phyloP scores from a whole-genome alignment of 129 eudicot species.

The Artemisia annua region DNA sequence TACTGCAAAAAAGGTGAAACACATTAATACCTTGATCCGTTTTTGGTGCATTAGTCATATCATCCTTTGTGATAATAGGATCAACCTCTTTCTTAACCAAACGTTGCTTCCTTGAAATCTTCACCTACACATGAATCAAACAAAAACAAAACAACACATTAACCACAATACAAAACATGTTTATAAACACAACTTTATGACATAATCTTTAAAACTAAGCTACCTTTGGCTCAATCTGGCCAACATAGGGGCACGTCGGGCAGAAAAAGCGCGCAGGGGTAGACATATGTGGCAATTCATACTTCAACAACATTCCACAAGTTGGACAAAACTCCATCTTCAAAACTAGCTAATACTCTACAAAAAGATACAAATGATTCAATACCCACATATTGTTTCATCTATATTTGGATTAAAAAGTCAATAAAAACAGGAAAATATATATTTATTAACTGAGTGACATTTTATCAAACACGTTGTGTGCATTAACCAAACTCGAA shows the following conservation, averaged over 20 bases:
- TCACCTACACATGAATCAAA: conserved; percentile 40
- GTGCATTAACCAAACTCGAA: conserved; percentile 12
- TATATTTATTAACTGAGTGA: background rate
- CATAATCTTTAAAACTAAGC: background rate
- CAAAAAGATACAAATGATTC: background rate
- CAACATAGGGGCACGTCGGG: conserved; percentile 73
- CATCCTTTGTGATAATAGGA: conserved; percentile 45
- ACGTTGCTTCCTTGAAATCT: conserved; percentile 64
- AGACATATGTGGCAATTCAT: conserved; percentile 58
- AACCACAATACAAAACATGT: conserved; percentile 7
- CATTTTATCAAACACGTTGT: conserved; percentile 30
- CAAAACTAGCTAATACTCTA: conserved; percentile 14
- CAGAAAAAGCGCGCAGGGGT: conserved; percentile 68
- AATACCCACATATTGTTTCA: background rate
- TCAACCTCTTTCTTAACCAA: conserved; percentile 54
- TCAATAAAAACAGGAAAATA: background rate
- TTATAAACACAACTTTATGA: background rate
- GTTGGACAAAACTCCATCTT: conserved; percentile 84
- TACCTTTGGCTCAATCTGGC: conserved; percentile 65
- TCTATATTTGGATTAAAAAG: background rate
- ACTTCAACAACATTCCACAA: conserved; percentile 67
- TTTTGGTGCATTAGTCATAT: conserved; percentile 43
- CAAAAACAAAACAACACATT: background rate
- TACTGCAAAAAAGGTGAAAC: background rate
- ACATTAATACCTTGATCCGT: conserved; percentile 57